These are phyloP conservation scores for Penicillium sp. DNA, from an alignment of 2,329 filamentous ascomycete species.

Conservation along the genomic window DNA sequence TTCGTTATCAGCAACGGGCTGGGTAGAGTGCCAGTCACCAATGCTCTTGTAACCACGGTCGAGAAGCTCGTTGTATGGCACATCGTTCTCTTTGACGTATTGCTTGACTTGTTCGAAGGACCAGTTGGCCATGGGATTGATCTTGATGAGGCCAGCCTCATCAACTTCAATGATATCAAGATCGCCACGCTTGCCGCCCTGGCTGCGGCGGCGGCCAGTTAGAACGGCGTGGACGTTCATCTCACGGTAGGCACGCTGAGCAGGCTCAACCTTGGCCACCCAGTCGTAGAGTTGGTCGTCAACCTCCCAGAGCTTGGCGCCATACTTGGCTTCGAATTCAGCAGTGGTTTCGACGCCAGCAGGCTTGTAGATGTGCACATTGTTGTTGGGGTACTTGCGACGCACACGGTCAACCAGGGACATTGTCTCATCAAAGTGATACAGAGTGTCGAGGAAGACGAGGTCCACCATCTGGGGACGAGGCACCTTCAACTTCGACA, in stretches of 20 bases:
- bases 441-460: slow-evolving; percentile 78
- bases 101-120: slow-evolving; percentile 82
- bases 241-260: slow-evolving; percentile 83
- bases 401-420: slow-evolving; percentile 72
- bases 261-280: slow-evolving; percentile 95
- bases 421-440: slow-evolving; percentile 78
- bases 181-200: slow-evolving; percentile 87
- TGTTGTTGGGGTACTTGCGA: slow-evolving; percentile 72
- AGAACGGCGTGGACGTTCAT: slow-evolving; percentile 86
- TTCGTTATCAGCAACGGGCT: slow-evolving; percentile 83
- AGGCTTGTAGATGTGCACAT: slow-evolving; percentile 87
- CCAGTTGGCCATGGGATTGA: slow-evolving; percentile 97
- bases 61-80: slow-evolving; percentile 90
- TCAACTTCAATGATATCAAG: slow-evolving; percentile 92
- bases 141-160: slow-evolving; percentile 88
- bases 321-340: slow-evolving; percentile 81
- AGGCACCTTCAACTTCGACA: slow-evolving; percentile 51
- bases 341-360: slow-evolving; percentile 67
- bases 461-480: slow-evolving; percentile 51
- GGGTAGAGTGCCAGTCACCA: slow-evolving; percentile 97
- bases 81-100: slow-evolving; percentile 81
- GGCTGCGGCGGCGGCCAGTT: slow-evolving; percentile 85
- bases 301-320: slow-evolving; percentile 77
- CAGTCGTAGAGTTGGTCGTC: slow-evolving; percentile 93
- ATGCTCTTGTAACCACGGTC: slow-evolving; percentile 97